Evolutionary conservation across 164 flowering plant genomes (phyloP), one percentile per base, ranked within the genome.

Genomic region (Pachysandra terminalis): DNA sequence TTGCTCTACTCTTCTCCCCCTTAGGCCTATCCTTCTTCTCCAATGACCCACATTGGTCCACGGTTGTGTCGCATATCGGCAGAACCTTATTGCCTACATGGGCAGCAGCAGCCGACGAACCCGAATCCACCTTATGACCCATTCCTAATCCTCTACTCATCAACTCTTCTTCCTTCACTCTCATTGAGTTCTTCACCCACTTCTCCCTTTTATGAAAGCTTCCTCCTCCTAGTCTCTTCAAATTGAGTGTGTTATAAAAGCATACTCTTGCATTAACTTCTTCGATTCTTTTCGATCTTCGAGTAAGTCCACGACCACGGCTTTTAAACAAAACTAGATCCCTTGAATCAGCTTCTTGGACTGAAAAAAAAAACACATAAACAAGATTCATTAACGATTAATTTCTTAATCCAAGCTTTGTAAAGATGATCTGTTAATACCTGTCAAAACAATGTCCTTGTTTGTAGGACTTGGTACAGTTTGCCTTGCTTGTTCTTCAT

Each of bases 1-100:
- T 52, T 57, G 87, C 68, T 64, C 81, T 89, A 32, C 56, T 71
- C 75, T 82, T 90, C 19, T 79, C 82, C 3, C 76, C 72, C 22
- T 77, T 83, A 13, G 26, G 27, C 73, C 59, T 78, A 3, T 79
- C 81, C 70, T 75, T 82, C 78, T 75, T 78, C 26, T 73, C 78
- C 0, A 48, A 37, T 12, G 69, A 57, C 40, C 59, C 63, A 19
- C 69, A 56, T 23, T 70, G 74, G n/a, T 73, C 67, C n/a, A 75
- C 25, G 19, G 75, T 22, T 17, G 70, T 23, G 21, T 86, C 90
- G 37, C 61, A 81, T 37, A 87, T 60, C 2, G 90, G 89, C 62
- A 82, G 65, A 51, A 90, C 91, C 68, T 87, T 86, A 60, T 79
- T 81, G 1, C 85, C 84, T 3, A 26, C 81, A 66, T 83, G 77